A percentile compares a stretch with the other conserved stretches of the same genome.
phyloP scores from a whole-genome alignment of 192 early-diverging fungal genomes.

The Linnemannia elongata region DNA sequence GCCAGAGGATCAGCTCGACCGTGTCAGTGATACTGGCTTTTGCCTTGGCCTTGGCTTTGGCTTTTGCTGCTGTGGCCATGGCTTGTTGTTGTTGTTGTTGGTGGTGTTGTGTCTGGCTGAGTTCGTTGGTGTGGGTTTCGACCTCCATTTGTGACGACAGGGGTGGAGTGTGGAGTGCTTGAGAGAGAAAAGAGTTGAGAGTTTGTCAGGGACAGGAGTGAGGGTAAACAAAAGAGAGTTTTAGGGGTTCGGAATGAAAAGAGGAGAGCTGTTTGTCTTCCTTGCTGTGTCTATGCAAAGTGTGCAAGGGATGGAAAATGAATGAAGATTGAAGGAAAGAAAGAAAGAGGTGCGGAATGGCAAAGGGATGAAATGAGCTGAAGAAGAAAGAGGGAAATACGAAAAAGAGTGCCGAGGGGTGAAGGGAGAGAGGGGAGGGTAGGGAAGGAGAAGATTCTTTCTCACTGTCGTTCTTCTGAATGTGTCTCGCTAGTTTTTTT shows the following conservation, averaged over 20 bases:
- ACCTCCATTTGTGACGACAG: neutral
- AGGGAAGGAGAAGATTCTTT: neutral
- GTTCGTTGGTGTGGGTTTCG: neutral
- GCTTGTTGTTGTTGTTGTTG: neutral
- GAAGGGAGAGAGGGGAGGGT: no score
- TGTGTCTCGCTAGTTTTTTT: neutral
- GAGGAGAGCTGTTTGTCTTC: neutral
- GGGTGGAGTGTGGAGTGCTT: neutral
- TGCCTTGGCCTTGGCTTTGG: neutral
- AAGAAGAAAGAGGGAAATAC: neutral
- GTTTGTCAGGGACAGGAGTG: neutral
- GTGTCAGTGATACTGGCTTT: neutral
- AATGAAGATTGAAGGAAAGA: neutral
- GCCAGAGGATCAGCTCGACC: slow-evolving; percentile 19
- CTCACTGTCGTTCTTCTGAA: neutral
- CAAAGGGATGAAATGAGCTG: neutral
- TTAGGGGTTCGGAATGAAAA: neutral
- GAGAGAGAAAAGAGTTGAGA: neutral
- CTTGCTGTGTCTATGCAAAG: neutral
- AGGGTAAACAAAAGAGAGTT: neutral
- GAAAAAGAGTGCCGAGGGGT: neutral
- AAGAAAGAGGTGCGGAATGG: neutral
- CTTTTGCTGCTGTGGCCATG: neutral
- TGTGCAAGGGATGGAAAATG: neutral
- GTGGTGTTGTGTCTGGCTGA: neutral